Evolutionary conservation across 345 rosid genomes (phyloP).

Genomic region (Gossypium ekmanianum): DNA sequence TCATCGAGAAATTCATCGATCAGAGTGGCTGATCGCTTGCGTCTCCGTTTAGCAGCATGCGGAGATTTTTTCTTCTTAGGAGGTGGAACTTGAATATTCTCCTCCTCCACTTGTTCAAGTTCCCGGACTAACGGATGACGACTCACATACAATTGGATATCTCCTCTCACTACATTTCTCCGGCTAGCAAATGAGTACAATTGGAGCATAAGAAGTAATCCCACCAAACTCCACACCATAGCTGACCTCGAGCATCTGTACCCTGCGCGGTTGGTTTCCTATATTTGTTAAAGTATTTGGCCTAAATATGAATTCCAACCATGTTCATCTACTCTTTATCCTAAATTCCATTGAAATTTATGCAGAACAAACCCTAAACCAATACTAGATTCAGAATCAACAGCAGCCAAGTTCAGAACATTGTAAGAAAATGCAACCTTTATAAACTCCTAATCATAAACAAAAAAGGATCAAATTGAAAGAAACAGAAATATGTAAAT

Average conservation of each 20-base stretch:
- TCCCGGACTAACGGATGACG: slow-evolving; percentile 47
- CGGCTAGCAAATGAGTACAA: slow-evolving; percentile 42
- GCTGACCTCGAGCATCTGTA: slow-evolving; percentile 56
- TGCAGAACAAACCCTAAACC: background rate
- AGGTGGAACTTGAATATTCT: slow-evolving; percentile 66
- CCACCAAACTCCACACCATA: slow-evolving; percentile 66
- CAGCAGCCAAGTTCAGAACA: background rate
- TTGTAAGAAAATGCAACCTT: background rate
- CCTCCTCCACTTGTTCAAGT: slow-evolving; percentile 76
- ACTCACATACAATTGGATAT: slow-evolving; percentile 34
- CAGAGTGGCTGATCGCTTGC: slow-evolving; percentile 57
- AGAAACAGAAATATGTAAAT: background rate
- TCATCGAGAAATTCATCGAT: slow-evolving; percentile 92
- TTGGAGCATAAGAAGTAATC: slow-evolving; percentile 57
- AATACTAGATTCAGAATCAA: slow-evolving; percentile 2
- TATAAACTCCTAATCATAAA: background rate
- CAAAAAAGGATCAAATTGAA: background rate
- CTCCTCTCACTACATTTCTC: slow-evolving; percentile 25
- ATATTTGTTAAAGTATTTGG: slow-evolving; percentile 20
- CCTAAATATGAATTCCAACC: slow-evolving; percentile 26
- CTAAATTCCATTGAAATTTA: slow-evolving; percentile 6
- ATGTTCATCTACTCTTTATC: slow-evolving; percentile 16
- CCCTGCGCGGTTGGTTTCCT: slow-evolving; percentile 70
- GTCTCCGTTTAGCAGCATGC: slow-evolving; percentile 74
- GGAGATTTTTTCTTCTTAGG: slow-evolving; percentile 75